A percentile compares a stretch with the other conserved stretches of the same genome.
Conservation (phyloP, 1,284 basidiomycete species). For the Trichosporon coremiiforme region DNA sequence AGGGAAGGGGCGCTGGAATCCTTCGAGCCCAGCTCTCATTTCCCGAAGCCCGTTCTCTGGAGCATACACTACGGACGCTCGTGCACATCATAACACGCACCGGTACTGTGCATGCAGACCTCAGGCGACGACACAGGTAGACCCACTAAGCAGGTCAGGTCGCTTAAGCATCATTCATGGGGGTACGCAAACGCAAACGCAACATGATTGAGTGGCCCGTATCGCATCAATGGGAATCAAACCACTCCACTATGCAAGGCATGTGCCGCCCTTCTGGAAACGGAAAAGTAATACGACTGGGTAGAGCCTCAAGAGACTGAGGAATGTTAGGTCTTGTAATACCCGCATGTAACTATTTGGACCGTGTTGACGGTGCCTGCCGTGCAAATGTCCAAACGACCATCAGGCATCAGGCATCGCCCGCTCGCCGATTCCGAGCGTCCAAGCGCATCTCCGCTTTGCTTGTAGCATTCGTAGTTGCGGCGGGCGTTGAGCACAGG, state of each 20-base stretch:
- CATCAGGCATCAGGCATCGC: no score
- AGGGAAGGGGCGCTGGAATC: not conserved
- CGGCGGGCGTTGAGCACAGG: not conserved
- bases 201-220: not conserved
- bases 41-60: not conserved
- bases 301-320: not conserved
- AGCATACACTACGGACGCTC: not conserved
- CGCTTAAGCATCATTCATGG: constrained; percentile 1
- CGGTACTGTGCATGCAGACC: not conserved
- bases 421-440: not conserved
- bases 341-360: not conserved
- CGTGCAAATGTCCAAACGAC: not conserved
- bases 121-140: not conserved
- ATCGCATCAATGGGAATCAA: not conserved
- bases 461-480: no score
- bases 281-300: not conserved
- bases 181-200: constrained; percentile 3
- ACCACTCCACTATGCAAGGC: not conserved
- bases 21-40: not conserved
- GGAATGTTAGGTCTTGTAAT: not conserved
- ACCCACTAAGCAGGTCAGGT: not conserved
- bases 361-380: not conserved
- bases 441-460: not conserved
- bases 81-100: not conserved
- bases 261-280: constrained; percentile 10